These are phyloP conservation scores for Trypanosoma melophagium DNA, from an alignment of 208 protist genomes.

Conservation along the genomic window DNA sequence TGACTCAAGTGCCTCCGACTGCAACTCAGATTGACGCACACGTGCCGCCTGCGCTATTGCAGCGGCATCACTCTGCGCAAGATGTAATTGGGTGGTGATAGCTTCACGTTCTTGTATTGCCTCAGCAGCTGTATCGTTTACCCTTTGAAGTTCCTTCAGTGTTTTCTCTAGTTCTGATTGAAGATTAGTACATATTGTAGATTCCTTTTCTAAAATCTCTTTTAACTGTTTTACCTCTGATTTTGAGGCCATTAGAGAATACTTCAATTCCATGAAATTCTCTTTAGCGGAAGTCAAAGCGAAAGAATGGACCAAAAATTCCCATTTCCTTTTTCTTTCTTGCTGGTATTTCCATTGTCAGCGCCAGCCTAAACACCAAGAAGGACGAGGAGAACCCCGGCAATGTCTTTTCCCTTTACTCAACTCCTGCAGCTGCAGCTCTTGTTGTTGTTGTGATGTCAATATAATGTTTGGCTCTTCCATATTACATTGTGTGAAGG, in stretches of 20 bases:
- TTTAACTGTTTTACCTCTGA: not conserved
- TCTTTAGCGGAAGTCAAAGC: no score
- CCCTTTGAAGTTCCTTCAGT: not conserved
- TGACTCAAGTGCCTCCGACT: not conserved
- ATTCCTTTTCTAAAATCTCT: not conserved
- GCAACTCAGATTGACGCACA: not conserved
- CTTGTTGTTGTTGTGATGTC: no score
- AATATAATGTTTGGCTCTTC: no score
- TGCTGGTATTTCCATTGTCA: no score
- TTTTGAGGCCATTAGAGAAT: not conserved
- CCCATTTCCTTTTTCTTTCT: no score
- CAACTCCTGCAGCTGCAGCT: no score
- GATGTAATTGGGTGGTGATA: not conserved
- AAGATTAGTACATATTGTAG: not conserved
- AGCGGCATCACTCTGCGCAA: not conserved
- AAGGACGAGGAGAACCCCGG: no score
- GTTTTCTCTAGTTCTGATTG: not conserved
- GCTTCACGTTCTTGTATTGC: not conserved
- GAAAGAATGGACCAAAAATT: no score
- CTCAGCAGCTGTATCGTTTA: not conserved
- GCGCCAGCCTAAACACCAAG: no score
- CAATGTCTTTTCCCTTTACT: no score
- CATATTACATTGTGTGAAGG: no score
- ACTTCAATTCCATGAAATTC: no score
- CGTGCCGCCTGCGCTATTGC: conserved; percentile 2